Evolutionary conservation across 2,329 filamentous ascomycete species (phyloP), one percentile per base, ranked within the genome.

Genomic region (Penicillium sp.): DNA sequence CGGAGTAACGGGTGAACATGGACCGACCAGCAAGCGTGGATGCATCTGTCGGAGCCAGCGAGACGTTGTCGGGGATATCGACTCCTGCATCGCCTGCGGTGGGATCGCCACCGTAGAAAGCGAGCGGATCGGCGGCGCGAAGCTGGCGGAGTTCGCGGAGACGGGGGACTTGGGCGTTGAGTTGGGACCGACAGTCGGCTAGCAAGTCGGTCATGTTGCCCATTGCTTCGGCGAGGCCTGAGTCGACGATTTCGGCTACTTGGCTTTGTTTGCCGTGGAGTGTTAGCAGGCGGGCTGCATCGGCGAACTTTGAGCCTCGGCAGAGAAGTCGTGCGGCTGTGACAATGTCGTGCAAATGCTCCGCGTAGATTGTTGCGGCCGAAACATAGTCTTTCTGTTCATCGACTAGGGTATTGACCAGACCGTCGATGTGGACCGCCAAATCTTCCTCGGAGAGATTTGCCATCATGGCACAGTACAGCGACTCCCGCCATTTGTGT

Each of bases 1-100:
- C 86, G 0, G 90, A 95, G 72, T 96, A 97, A 16, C 90, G 78
- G 4, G 92, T 97, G 77, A 97, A 95, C 66, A 99, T 80, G 25
- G 87, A 91, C n/a, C 86, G 84, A 2, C 87, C 87, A 1, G 74
- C 78, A 36, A 83, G 82, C 0, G 92, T 96, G 52, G 83, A 88
- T 16, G 89, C 77, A 44, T 91, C 82, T 3, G 90, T 95, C 0
- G 91, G 87, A 0, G 93, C 93, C 2, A 99, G 77, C 1, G 89
- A 95, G 41, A 99, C 80, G 70, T 99, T 91, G 66, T 99, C 93
- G 0, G 92, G 93, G 1, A 95, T 79, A 58, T 95, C 88, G 4
- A 72, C 76, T 48, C 80, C 84, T 1, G 73, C 16, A 72, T 80
- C 28, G 60, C 77, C 44, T 5, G 76, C 76, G 4, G 75, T 74